phyloP scores from a whole-genome alignment of 345 rosid genomes.

The Gossypium herbaceum region DNA sequence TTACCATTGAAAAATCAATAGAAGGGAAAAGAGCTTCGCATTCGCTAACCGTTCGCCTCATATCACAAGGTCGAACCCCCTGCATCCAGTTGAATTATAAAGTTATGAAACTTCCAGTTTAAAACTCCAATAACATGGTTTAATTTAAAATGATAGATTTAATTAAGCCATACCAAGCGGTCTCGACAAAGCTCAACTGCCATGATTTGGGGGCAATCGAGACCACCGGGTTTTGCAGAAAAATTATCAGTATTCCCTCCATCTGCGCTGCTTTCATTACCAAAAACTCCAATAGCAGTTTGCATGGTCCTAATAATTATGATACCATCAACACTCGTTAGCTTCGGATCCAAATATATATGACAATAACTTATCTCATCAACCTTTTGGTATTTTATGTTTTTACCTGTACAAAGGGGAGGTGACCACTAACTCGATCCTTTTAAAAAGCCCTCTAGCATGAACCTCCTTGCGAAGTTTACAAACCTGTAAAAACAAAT shows the following conservation, averaged over 20 bases:
- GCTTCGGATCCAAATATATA: background rate
- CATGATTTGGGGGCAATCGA: constrained; percentile 43
- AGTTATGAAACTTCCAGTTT: background rate
- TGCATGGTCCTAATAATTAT: constrained; percentile 48
- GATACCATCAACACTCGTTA: background rate
- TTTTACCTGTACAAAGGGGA: constrained; percentile 60
- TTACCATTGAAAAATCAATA: constrained; percentile 72
- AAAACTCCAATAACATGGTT: background rate
- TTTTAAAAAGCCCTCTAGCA: constrained; percentile 28
- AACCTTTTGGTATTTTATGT: background rate
- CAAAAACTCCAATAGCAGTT: constrained; percentile 71
- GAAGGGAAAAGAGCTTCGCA: constrained; percentile 63
- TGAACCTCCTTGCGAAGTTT: constrained; percentile 35
- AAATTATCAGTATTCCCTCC: constrained; percentile 28
- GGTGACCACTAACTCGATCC: constrained; percentile 47
- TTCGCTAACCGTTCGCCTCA: constrained; percentile 58
- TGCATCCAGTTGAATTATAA: constrained; percentile 14
- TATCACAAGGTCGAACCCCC: constrained; percentile 89
- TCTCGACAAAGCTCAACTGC: constrained; percentile 66
- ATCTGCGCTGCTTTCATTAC: constrained; percentile 27
- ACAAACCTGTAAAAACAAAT: constrained; percentile 26
- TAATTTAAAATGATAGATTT: background rate
- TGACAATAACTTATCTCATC: background rate
- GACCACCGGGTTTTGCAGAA: constrained; percentile 38
- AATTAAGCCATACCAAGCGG: constrained; percentile 41